phyloP scores from a whole-genome alignment of 345 rosid genomes.

The Arabis hirsuta region DNA sequence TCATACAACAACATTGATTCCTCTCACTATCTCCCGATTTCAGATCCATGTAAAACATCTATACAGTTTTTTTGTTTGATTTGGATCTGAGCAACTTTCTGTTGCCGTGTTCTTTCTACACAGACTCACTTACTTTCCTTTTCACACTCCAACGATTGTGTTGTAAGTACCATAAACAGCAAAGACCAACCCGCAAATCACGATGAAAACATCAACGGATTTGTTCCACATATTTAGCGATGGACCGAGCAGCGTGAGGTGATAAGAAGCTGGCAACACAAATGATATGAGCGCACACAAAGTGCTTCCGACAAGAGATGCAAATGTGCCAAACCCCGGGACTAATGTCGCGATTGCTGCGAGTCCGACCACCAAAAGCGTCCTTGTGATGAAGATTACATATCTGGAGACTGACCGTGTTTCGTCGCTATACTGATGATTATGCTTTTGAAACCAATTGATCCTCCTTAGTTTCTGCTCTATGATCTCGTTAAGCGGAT shows the following conservation, averaged over 20 bases:
- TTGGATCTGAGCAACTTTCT: background rate
- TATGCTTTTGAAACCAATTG: slow-evolving; percentile 52
- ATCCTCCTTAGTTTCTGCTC: slow-evolving; percentile 67
- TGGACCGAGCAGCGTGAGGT: slow-evolving; percentile 70
- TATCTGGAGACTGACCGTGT: slow-evolving; percentile 47
- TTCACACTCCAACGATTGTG: slow-evolving; percentile 55
- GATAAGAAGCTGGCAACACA: slow-evolving; percentile 80
- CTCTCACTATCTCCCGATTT: slow-evolving; percentile 1
- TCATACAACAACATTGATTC: slow-evolving; percentile 28
- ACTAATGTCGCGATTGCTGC: slow-evolving; percentile 67
- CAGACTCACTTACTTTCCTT: background rate
- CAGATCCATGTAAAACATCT: slow-evolving; percentile 20
- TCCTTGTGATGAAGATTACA: slow-evolving; percentile 53
- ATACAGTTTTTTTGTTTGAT: background rate
- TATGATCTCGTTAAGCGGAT: slow-evolving; percentile 81
- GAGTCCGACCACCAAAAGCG: slow-evolving; percentile 59
- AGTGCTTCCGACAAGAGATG: slow-evolving; percentile 79
- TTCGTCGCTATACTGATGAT: slow-evolving; percentile 28
- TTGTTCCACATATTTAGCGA: slow-evolving; percentile 64
- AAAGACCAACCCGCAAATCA: slow-evolving; percentile 68
- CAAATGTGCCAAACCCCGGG: slow-evolving; percentile 78
- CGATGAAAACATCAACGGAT: slow-evolving; percentile 58
- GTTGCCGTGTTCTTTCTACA: background rate
- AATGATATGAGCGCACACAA: slow-evolving; percentile 79
- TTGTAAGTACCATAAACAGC: slow-evolving; percentile 78